These are phyloP conservation scores for Blastocystis sp. DNA, from an alignment of 352 stramenopile genomes.

Conservation along the genomic window DNA sequence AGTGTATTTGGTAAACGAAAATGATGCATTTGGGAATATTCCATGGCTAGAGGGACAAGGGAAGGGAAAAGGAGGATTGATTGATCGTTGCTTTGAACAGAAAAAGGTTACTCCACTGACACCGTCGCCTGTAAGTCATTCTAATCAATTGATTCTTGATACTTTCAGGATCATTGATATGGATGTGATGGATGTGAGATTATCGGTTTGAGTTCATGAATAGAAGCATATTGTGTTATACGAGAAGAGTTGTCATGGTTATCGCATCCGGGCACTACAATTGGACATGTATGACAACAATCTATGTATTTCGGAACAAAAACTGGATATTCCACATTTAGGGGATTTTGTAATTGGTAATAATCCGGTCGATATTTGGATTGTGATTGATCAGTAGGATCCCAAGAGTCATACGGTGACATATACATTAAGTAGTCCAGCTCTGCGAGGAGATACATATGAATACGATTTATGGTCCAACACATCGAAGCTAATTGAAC, in stretches of 20 bases:
- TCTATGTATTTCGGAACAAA: conserved; percentile 41
- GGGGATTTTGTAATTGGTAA: conserved; percentile 10
- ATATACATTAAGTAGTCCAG: conserved; percentile 12
- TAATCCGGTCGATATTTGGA: not conserved
- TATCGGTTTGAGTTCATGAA: not conserved
- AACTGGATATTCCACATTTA: conserved; percentile 3
- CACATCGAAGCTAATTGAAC: not conserved
- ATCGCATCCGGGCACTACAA: conserved; percentile 42
- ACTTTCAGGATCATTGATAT: conserved; percentile 43
- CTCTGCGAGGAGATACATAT: conserved; percentile 11
- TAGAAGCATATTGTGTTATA: conserved; percentile 52
- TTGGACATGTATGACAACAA: conserved; percentile 38
- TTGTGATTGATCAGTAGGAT: not conserved
- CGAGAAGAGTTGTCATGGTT: conserved; percentile 57
- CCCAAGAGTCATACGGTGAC: not conserved
- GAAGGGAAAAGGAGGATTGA: conserved; percentile 12
- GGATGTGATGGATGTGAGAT: conserved; percentile 30
- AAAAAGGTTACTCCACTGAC: conserved; percentile 1
- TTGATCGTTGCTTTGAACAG: conserved; percentile 39
- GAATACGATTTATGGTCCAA: conserved; percentile 30
- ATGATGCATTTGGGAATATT: conserved; percentile 15
- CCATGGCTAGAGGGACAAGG: not conserved
- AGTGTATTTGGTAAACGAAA: conserved; percentile 53
- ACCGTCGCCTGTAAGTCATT: not conserved
- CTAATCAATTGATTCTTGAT: not conserved